Evolutionary conservation across 495 filamentous ascomycete genomes (phyloP).

Genomic region (Penicillium mononematosum): DNA sequence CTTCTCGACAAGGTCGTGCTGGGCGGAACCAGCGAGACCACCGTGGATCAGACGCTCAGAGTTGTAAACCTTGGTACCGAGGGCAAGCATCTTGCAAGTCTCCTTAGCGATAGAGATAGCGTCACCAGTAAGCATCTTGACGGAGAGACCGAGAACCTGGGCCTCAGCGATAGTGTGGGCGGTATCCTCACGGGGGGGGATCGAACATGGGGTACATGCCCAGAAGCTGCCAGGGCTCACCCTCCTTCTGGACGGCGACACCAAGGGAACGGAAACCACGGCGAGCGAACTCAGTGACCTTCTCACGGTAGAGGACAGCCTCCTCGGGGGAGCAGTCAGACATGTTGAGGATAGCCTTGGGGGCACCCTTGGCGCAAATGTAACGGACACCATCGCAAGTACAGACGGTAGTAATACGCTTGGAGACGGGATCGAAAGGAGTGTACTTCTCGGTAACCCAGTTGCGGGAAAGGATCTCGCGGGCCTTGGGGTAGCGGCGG

Average conservation of each 20-base stretch:
- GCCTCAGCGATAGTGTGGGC: slow-evolving; percentile 76
- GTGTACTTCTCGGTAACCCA: slow-evolving; percentile 75
- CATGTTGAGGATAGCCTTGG: slow-evolving; percentile 69
- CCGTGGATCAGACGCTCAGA: slow-evolving; percentile 72
- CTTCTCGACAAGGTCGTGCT: slow-evolving; percentile 74
- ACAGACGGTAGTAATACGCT: slow-evolving; percentile 70
- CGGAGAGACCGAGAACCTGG: slow-evolving; percentile 70
- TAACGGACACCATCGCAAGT: slow-evolving; percentile 66
- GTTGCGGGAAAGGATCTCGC: slow-evolving; percentile 65
- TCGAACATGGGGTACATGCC: slow-evolving; percentile 80
- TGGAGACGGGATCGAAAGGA: slow-evolving; percentile 76
- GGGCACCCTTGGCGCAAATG: slow-evolving; percentile 70
- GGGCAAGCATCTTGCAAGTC: slow-evolving; percentile 77
- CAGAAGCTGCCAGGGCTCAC: slow-evolving; percentile 65
- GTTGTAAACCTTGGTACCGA: slow-evolving; percentile 77
- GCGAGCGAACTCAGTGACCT: slow-evolving; percentile 70
- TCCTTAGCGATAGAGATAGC: slow-evolving; percentile 78
- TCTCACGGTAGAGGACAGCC: slow-evolving; percentile 63
- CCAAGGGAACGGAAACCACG: slow-evolving; percentile 81
- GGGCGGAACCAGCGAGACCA: slow-evolving; percentile 68
- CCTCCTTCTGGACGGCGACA: slow-evolving; percentile 68
- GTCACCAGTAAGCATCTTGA: slow-evolving; percentile 81
- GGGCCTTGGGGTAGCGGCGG: slow-evolving; percentile 70
- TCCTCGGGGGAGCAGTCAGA: slow-evolving; percentile 63
- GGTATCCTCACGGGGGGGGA: slow-evolving; percentile 71